Evolutionary conservation across 2,329 filamentous ascomycete genomes (phyloP).

Genomic region (Canariomyces notabilis): DNA sequence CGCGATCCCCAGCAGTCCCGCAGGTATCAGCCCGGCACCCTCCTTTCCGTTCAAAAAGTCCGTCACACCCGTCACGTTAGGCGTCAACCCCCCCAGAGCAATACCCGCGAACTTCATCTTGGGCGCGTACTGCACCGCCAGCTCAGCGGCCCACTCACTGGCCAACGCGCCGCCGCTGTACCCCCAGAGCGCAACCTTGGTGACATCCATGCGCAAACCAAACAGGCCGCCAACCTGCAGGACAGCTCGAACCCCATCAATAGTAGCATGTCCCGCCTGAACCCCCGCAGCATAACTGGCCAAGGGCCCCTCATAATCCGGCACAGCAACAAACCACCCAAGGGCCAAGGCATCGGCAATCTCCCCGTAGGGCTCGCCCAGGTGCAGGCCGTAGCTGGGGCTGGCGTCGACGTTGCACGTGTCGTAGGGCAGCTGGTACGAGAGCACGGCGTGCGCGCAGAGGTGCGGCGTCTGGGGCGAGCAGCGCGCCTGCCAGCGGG

Average conservation of each 20-base stretch:
- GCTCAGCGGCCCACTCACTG: slow-evolving; percentile 45
- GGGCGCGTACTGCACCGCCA: slow-evolving; percentile 44
- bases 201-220: slow-evolving; percentile 28
- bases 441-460: slow-evolving; percentile 31
- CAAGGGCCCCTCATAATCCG: slow-evolving; percentile 41
- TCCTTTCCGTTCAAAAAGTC: slow-evolving; percentile 28
- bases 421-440: slow-evolving; percentile 39
- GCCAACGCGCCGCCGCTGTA: slow-evolving; percentile 49
- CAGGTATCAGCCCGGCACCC: slow-evolving; percentile 34
- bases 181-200: slow-evolving; percentile 44
- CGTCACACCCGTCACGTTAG: slow-evolving; percentile 36
- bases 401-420: slow-evolving; percentile 35
- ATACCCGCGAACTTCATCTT: slow-evolving; percentile 42
- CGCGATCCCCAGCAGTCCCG: slow-evolving; percentile 30
- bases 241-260: slow-evolving; percentile 40
- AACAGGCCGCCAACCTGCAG: slow-evolving; percentile 26
- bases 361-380: slow-evolving; percentile 26
- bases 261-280: slow-evolving; percentile 38
- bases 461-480: slow-evolving; percentile 6
- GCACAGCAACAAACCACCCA: slow-evolving; percentile 42
- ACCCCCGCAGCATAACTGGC: slow-evolving; percentile 40
- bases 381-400: slow-evolving; percentile 34
- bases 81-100: slow-evolving; percentile 42
- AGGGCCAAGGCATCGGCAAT: slow-evolving; percentile 32
- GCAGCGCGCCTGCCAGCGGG: slow-evolving; percentile 15